phyloP scores from a whole-genome alignment of 495 filamentous ascomycete species.

The Trichoderma reesei region DNA sequence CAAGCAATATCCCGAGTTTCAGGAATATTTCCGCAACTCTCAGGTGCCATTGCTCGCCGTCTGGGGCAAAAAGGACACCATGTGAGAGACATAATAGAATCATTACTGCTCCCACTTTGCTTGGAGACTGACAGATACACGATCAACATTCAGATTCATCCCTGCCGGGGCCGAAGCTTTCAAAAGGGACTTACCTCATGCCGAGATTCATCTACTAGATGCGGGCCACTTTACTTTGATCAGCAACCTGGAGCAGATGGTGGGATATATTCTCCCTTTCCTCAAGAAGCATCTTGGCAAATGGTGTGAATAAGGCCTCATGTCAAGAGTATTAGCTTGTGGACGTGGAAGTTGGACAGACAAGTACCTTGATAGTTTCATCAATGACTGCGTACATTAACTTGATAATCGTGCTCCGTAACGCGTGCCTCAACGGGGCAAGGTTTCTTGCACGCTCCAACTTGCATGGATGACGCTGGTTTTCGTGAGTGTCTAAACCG shows the following conservation, averaged over 20 bases:
- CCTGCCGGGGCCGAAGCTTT: slow-evolving; percentile 50
- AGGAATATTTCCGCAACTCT: slow-evolving; percentile 44
- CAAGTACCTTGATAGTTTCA: no score
- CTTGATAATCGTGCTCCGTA: no score
- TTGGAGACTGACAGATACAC: no score
- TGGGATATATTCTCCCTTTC: neutral
- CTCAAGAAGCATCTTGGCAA: slow-evolving; percentile 12
- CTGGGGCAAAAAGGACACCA: slow-evolving; percentile 53
- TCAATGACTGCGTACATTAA: no score
- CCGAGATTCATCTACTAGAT: slow-evolving; percentile 43
- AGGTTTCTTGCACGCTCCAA: no score
- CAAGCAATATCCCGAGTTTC: slow-evolving; percentile 46
- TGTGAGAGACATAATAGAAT: slow-evolving; percentile 12
- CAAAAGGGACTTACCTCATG: slow-evolving; percentile 37
- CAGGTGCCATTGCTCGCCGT: slow-evolving; percentile 48
- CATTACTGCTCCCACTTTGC: no score
- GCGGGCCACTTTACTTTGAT: slow-evolving; percentile 51
- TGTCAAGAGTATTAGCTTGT: no score
- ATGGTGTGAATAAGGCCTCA: no score
- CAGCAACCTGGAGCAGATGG: neutral
- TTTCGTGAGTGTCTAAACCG: no score
- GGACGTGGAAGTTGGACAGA: no score
- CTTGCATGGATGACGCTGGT: no score
- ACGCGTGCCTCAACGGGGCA: no score
- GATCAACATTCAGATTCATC: slow-evolving; percentile 29